Evolutionary conservation across 1,139 yeast genomes (phyloP).

Genomic region (Taphrina wiesneri): DNA sequence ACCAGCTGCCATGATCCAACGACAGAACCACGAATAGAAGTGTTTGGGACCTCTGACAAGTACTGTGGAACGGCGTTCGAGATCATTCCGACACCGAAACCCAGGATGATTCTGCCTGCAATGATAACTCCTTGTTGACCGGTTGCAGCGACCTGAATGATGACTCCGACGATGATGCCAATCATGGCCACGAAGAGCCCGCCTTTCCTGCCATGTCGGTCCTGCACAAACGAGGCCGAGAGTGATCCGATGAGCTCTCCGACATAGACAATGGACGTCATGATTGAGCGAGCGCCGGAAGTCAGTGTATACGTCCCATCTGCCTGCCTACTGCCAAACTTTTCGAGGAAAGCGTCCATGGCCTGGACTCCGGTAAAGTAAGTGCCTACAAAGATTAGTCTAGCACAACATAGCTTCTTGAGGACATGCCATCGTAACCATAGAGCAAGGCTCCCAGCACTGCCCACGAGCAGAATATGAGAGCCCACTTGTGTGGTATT

Average conservation of each 20-base stretch:
- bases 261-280: constrained; percentile 59
- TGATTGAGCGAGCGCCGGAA: constrained; percentile 59
- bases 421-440: constrained; percentile 53
- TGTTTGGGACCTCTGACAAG: constrained; percentile 70
- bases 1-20: constrained; percentile 36
- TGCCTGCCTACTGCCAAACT: constrained; percentile 51
- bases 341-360: constrained; percentile 48
- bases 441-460: constrained; percentile 61
- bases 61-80: constrained; percentile 66
- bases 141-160: constrained; percentile 51
- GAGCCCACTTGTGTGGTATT: constrained; percentile 25
- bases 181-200: constrained; percentile 30
- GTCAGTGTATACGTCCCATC: constrained; percentile 47
- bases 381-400: constrained; percentile 41
- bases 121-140: constrained; percentile 49
- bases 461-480: constrained; percentile 47
- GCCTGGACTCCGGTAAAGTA: constrained; percentile 60
- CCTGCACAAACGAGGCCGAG: constrained; percentile 59
- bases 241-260: constrained; percentile 47
- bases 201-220: constrained; percentile 45
- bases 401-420: background rate
- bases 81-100: constrained; percentile 66
- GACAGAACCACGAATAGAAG: constrained; percentile 58
- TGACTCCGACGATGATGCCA: constrained; percentile 47
- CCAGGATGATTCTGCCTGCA: constrained; percentile 55